Conservation (phyloP, 1,284 basidiomycete genomes). For the Pseudozyma tsukubaensis region DNA sequence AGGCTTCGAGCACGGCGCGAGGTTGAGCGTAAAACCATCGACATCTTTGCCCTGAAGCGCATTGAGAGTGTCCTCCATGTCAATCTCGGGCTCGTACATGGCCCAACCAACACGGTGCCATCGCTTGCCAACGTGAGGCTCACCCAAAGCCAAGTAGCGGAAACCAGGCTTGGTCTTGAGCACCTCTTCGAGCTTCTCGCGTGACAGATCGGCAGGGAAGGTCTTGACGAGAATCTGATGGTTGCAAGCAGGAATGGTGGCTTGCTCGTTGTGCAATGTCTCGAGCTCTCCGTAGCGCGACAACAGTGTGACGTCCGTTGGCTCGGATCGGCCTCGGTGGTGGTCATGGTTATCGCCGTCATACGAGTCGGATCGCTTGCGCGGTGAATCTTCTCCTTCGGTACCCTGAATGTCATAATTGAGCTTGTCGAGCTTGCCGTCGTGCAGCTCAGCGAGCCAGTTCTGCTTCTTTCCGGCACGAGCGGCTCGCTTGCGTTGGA, state of each 20-base stretch:
- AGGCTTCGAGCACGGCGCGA: constrained; percentile 55
- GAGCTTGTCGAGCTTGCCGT: constrained; percentile 58
- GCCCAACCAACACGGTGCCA: constrained; percentile 63
- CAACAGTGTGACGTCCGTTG: constrained; percentile 30
- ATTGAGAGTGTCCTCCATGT: constrained; percentile 50
- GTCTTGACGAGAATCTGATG: constrained; percentile 58
- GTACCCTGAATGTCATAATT: constrained; percentile 48
- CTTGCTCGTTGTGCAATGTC: constrained; percentile 39
- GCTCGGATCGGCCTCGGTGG: constrained; percentile 33
- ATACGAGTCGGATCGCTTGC: constrained; percentile 9
- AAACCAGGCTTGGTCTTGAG: constrained; percentile 55
- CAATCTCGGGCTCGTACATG: constrained; percentile 55
- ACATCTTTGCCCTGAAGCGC: constrained; percentile 52
- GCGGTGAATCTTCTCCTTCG: constrained; percentile 6
- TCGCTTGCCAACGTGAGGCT: constrained; percentile 57
- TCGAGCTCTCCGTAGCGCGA: constrained; percentile 48
- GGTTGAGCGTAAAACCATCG: constrained; percentile 54
- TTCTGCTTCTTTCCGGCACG: constrained; percentile 51
- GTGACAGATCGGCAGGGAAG: constrained; percentile 51
- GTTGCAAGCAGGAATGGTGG: constrained; percentile 49
- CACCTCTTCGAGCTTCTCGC: constrained; percentile 54
- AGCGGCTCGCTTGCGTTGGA: constrained; percentile 46
- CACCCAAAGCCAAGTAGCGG: constrained; percentile 61
- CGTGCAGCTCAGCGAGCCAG: constrained; percentile 58
- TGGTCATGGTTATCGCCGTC: constrained; percentile 25